Evolutionary conservation across 257 asterid species (phyloP).

Genomic region (Cruciata laevipes): DNA sequence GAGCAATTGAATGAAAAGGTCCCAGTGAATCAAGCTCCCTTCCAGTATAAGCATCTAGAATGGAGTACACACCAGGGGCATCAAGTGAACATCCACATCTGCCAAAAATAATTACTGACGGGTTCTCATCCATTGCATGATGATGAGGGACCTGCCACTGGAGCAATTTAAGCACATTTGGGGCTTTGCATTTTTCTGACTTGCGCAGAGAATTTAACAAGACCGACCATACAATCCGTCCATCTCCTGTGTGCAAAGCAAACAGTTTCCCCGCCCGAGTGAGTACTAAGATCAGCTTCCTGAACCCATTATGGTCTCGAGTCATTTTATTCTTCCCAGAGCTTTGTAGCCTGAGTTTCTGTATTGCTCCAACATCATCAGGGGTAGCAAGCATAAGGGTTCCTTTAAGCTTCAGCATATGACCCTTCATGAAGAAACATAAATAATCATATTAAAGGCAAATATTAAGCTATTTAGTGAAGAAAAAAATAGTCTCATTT

Average conservation of each 20-base stretch:
- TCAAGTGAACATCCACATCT: conserved; percentile 62
- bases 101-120: conserved; percentile 87
- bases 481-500: background rate
- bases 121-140: conserved; percentile 91
- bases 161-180: conserved; percentile 61
- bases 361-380: conserved; percentile 84
- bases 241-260: conserved; percentile 97
- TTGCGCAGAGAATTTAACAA: conserved; percentile 38
- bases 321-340: conserved; percentile 92
- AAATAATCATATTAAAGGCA: conserved; percentile 12
- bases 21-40: conserved; percentile 55
- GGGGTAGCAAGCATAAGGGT: conserved; percentile 90
- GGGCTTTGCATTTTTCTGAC: conserved; percentile 64
- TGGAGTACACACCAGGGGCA: conserved; percentile 69
- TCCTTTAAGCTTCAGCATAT: conserved; percentile 85
- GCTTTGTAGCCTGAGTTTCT: conserved; percentile 68
- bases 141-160: conserved; percentile 99
- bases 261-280: conserved; percentile 80
- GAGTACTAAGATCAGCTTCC: conserved; percentile 70
- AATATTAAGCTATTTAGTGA: background rate
- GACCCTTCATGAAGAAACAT: conserved; percentile 54
- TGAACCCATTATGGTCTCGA: conserved; percentile 65
- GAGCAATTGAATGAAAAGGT: conserved; percentile 64
- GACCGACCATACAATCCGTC: conserved; percentile 55
- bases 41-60: conserved; percentile 82